phyloP scores from a whole-genome alignment of 768 basidiomycete species.

The Mrakia gelida region DNA sequence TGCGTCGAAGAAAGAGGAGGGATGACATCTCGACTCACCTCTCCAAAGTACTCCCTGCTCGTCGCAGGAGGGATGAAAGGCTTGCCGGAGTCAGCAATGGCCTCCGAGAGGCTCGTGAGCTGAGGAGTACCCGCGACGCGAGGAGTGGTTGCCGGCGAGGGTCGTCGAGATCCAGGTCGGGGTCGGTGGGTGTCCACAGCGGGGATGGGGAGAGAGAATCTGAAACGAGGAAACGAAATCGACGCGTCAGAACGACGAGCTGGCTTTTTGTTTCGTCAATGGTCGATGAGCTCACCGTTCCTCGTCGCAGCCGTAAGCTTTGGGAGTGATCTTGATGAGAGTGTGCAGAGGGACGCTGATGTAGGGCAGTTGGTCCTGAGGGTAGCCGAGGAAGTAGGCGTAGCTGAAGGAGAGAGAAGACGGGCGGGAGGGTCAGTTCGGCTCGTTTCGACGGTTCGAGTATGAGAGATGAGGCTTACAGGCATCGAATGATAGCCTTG shows the following conservation, averaged over 20 bases:
- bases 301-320: slow-evolving; percentile 95
- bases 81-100: neutral
- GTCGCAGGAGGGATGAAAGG: slow-evolving; percentile 3
- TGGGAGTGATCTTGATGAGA: slow-evolving; percentile 65
- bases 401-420: slow-evolving; percentile 48
- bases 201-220: slow-evolving; percentile 80
- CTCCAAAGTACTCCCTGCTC: slow-evolving; percentile 14
- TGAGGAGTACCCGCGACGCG: neutral
- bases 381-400: slow-evolving; percentile 81
- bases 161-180: slow-evolving; percentile 18
- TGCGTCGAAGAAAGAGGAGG: neutral
- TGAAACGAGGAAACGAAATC: slow-evolving; percentile 42
- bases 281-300: slow-evolving; percentile 58
- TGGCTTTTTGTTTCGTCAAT: neutral
- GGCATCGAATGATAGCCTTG: slow-evolving; percentile 31
- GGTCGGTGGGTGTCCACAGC: slow-evolving; percentile 67
- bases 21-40: neutral
- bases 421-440: neutral
- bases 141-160: slow-evolving; percentile 25
- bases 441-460: too few species aligned
- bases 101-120: slow-evolving; percentile 16
- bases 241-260: neutral
- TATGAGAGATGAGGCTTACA: slow-evolving; percentile 1
- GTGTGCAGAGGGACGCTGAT: slow-evolving; percentile 97
- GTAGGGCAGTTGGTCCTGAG: slow-evolving; percentile 91